Conservation (phyloP, 2,329 filamentous ascomycete species). For the Penicillium oxalicum region DNA sequence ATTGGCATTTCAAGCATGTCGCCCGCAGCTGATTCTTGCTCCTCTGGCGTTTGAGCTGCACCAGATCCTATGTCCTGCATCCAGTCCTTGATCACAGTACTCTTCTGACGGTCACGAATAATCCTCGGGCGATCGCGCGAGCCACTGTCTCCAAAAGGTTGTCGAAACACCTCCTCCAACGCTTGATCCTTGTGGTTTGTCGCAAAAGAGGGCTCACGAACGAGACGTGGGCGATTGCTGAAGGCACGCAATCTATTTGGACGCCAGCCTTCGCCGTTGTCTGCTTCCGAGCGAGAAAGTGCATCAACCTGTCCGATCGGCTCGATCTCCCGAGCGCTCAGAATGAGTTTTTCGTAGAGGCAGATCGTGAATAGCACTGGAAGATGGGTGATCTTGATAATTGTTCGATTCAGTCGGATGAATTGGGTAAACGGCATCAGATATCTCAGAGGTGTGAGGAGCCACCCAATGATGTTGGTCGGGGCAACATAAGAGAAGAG, state of each 20-base stretch:
- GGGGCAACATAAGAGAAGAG: constrained; percentile 91
- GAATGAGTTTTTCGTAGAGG: constrained; percentile 73
- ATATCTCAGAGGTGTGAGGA: constrained; percentile 76
- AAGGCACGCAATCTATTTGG: constrained; percentile 58
- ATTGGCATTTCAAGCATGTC: constrained; percentile 53
- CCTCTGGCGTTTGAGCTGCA: constrained; percentile 52
- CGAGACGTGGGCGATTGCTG: constrained; percentile 59
- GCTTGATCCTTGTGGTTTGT: constrained; percentile 87
- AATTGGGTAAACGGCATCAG: constrained; percentile 74
- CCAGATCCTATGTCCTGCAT: constrained; percentile 65
- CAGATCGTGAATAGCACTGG: constrained; percentile 83
- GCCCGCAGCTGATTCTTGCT: constrained; percentile 54
- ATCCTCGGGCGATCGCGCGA: constrained; percentile 53
- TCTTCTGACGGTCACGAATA: constrained; percentile 63
- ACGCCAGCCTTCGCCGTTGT: constrained; percentile 55
- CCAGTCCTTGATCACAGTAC: constrained; percentile 81
- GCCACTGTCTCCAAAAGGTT: constrained; percentile 58
- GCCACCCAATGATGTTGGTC: constrained; percentile 85
- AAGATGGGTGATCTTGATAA: constrained; percentile 88
- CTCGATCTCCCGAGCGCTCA: constrained; percentile 71
- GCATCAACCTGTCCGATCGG: constrained; percentile 81
- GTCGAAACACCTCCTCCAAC: constrained; percentile 83
- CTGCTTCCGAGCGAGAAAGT: constrained; percentile 47
- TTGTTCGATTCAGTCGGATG: constrained; percentile 76
- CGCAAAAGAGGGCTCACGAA: constrained; percentile 79